phyloP scores from a whole-genome alignment of 1,139 yeast genomes.

The Ogataea hybrid region DNA sequence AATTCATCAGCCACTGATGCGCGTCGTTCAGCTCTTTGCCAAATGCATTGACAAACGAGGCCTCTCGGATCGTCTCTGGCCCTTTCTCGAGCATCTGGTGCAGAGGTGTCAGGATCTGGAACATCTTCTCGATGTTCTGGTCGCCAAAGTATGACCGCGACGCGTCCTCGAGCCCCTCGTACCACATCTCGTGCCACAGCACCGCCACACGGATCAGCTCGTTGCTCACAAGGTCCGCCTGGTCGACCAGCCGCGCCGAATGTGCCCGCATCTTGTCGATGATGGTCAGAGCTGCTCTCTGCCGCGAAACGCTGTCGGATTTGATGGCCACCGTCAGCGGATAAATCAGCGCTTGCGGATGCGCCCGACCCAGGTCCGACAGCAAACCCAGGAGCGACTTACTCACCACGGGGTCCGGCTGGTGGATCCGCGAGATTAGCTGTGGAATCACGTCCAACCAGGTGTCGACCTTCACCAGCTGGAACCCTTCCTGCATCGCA shows the following conservation, averaged over 20 bases:
- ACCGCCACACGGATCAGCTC: conserved; percentile 95
- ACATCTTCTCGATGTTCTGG: conserved; percentile 93
- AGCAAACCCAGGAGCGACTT: conserved; percentile 75
- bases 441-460: conserved; percentile 98
- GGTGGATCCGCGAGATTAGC: conserved; percentile 93
- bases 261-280: conserved; percentile 91
- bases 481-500: conserved; percentile 89
- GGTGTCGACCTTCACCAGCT: conserved; percentile 83
- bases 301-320: conserved; percentile 86
- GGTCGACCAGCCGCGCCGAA: conserved; percentile 80
- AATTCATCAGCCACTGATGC: conserved; percentile 87
- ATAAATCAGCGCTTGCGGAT: conserved; percentile 95
- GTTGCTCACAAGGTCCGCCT: conserved; percentile 90
- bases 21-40: conserved; percentile 94
- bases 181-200: conserved; percentile 98
- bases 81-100: conserved; percentile 82
- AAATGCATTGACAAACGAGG: conserved; percentile 89
- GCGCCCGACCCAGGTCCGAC: conserved; percentile 88
- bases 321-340: conserved; percentile 96
- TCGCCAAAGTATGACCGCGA: conserved; percentile 93
- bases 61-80: conserved; percentile 90
- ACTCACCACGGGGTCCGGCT: conserved; percentile 84
- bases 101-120: conserved; percentile 83
- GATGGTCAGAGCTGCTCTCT: conserved; percentile 87
- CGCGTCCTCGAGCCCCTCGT: conserved; percentile 96